Percentiles rank a stretch among this genome's conserved stretches.
These are phyloP conservation scores for Lathyrus sativus DNA, from an alignment of 306 rosid genomes.

Conservation along the genomic window DNA sequence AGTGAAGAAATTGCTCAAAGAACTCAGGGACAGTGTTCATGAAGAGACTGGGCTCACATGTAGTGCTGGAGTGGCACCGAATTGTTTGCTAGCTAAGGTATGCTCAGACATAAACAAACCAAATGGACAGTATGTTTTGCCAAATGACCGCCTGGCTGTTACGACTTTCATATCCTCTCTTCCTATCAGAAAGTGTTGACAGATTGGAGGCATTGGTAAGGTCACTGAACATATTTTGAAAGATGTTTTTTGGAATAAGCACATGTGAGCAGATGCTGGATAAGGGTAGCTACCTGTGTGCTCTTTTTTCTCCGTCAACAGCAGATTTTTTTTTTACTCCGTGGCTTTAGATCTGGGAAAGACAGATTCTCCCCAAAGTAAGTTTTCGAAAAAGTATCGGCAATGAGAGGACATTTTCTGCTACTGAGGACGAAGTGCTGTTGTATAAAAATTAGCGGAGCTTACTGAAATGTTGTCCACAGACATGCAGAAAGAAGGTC, in stretches of 20 bases:
- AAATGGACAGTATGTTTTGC: constrained; percentile 89
- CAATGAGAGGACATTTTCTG: constrained; percentile 88
- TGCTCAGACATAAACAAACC: constrained; percentile 98
- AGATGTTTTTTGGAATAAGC: constrained; percentile 72
- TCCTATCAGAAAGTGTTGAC: constrained; percentile 77
- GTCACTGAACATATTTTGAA: constrained; percentile 86
- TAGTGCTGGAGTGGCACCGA: constrained; percentile 97
- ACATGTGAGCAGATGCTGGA: constrained; percentile 86
- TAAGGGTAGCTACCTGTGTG: constrained; percentile 72
- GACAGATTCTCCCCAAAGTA: constrained; percentile 66
- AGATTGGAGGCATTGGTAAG: constrained; percentile 98
- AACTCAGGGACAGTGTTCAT: constrained; percentile 68
- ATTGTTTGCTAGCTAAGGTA: constrained; percentile 91
- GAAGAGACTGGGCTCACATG: constrained; percentile 93
- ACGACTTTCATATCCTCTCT: constrained; percentile 86
- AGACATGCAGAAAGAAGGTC: constrained; percentile 91
- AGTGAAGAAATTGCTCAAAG: constrained; percentile 80
- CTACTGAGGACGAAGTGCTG: constrained; percentile 64
- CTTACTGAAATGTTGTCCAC: constrained; percentile 79
- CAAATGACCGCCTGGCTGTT: constrained; percentile 75
- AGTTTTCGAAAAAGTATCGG: constrained; percentile 84
- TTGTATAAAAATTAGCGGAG: constrained; percentile 65
- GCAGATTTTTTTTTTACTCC: constrained; percentile 87
- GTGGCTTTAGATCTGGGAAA: constrained; percentile 91
- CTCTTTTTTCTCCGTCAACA: constrained; percentile 74